phyloP scores from a whole-genome alignment of 306 rosid genomes.

The Lathyrus aphaca region DNA sequence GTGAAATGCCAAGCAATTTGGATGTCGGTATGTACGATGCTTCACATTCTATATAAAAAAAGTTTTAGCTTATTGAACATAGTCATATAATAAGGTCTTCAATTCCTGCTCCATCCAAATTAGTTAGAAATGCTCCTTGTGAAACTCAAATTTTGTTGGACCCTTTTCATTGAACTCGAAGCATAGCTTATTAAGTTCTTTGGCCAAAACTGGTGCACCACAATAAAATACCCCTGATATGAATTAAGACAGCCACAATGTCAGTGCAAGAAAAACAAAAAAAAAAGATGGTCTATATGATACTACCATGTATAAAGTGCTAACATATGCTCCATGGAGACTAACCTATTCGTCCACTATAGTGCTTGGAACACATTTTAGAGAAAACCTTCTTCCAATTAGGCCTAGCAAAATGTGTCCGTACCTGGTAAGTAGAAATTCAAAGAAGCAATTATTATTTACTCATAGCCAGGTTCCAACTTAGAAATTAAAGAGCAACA shows the following conservation, averaged over 20 bases:
- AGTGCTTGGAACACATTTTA: conserved; percentile 88
- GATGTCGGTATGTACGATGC: conserved; percentile 53
- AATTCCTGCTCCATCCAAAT: conserved; percentile 27
- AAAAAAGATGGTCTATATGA: conserved; percentile 9
- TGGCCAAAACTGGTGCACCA: conserved; percentile 94
- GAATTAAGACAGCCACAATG: conserved; percentile 37
- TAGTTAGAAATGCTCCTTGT: conserved; percentile 90
- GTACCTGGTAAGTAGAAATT: conserved; percentile 60
- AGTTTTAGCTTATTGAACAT: conserved; percentile 45
- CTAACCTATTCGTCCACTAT: conserved; percentile 77
- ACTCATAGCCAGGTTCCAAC: background rate
- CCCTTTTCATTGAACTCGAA: conserved; percentile 95
- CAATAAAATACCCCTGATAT: conserved; percentile 90
- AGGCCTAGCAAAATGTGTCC: conserved; percentile 99
- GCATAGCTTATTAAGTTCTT: conserved; percentile 92
- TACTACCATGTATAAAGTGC: background rate
- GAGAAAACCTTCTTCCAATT: conserved; percentile 99
- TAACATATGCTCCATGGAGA: conserved; percentile 21
- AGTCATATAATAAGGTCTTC: conserved; percentile 37
- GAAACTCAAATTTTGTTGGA: conserved; percentile 93
- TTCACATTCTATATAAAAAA: conserved; percentile 40
- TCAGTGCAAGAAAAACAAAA: conserved; percentile 22
- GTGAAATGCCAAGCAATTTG: conserved; percentile 41
- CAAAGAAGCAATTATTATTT: conserved; percentile 17
- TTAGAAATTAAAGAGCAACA: conserved; percentile 23